Evolutionary conservation across 2,329 filamentous ascomycete species (phyloP), one percentile per base, ranked within the genome.

Genomic region (Phialocephala subalpina): DNA sequence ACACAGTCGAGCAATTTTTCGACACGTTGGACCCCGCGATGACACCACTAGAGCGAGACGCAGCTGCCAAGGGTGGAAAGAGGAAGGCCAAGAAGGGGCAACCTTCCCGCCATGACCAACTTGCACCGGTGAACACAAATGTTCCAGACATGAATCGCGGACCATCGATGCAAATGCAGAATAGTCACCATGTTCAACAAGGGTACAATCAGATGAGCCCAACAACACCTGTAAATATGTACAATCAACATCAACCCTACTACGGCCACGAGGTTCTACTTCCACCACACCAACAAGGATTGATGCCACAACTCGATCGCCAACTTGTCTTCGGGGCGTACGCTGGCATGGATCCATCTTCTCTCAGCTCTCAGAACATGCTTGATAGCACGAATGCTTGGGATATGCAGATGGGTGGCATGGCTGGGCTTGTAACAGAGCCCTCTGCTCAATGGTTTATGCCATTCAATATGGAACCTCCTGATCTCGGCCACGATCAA

Each of bases 1-100:
- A 96, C 74, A 97, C 93, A 3, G 94, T 97, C 0, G 94, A 97
- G 74, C 94, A 98, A 72, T 97, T 97, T 80, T 95, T 98, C 76
- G 92, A 92, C 6, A 92, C 89, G 58, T 82, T 97, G 42, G 92
- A 90, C 0, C 90, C 91, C 14, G 85, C 87, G 66, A 80, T 81
- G 35, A 22, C 64, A 70, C 75, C 77, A 66, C 74, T 72, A 61
- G 73, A 76, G 47, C 69, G 67, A 58, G 69, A 70, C 27, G 22
- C 63, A n/a, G 59, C 33, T 33, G 25, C 49, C 49, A 68, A 69
- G 55, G 52, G 49, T 22, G 29, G 70, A 14, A 82, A 81, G 70
- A 77, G 80, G 52, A 81, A 81, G 70, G 70, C 73, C 67, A 78
- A 74, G 73, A 85, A 79, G 75, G 80, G 75, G 66, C 75, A 62